Conservation (phyloP, 23 red algal species). For the Gracilaria gracilis region DNA sequence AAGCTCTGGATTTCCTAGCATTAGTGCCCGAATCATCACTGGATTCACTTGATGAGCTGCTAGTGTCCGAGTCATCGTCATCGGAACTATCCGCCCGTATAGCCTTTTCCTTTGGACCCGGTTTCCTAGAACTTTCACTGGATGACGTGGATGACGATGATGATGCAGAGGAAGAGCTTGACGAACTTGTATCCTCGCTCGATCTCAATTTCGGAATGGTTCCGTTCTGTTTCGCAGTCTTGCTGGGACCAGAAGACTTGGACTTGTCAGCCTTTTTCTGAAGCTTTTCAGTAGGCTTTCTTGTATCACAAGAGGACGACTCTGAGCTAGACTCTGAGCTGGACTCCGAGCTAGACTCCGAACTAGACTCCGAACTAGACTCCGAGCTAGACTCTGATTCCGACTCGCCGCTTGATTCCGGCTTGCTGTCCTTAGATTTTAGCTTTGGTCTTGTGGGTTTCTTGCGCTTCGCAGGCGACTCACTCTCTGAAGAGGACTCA, state of each 20-base stretch:
- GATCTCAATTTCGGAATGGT: neutral
- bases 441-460: too few species aligned
- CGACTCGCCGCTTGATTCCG: neutral
- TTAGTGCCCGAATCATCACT: neutral
- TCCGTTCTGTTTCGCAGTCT: neutral
- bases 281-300: neutral
- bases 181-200: neutral
- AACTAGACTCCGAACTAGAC: neutral
- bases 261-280: neutral
- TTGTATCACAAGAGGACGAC: neutral
- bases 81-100: neutral
- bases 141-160: neutral
- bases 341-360: neutral
- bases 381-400: neutral
- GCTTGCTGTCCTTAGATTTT: neutral
- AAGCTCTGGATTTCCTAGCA: neutral
- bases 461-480: neutral
- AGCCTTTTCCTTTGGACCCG: neutral
- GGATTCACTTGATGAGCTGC: constrained; percentile 2
- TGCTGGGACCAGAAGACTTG: neutral
- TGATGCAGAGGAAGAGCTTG: neutral
- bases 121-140: neutral
- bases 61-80: neutral
- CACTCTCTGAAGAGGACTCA: neutral
- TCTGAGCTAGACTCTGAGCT: neutral